Conservation (phyloP, 2,329 filamentous ascomycete species). For the Monilinia fructigena region DNA sequence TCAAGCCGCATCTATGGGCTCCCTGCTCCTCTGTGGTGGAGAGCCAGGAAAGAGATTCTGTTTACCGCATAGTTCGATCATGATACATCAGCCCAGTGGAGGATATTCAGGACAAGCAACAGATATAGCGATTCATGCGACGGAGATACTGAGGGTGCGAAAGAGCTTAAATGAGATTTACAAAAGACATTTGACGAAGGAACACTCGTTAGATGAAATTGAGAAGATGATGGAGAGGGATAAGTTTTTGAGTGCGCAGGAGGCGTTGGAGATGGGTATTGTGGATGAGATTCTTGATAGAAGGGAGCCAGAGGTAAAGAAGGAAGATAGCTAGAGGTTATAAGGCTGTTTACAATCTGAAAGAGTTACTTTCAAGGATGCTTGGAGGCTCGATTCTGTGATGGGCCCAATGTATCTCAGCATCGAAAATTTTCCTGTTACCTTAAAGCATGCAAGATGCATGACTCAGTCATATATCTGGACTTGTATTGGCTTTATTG, state of each 20-base stretch:
- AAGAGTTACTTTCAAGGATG: background rate
- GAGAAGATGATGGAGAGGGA: slow-evolving; percentile 96
- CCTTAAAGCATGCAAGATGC: background rate
- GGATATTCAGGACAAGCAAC: slow-evolving; percentile 63
- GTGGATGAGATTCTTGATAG: slow-evolving; percentile 83
- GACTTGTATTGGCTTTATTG: background rate
- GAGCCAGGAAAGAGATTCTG: slow-evolving; percentile 81
- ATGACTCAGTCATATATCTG: background rate
- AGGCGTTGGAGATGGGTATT: slow-evolving; percentile 86
- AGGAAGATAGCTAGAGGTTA: slow-evolving; percentile 20
- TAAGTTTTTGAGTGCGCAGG: slow-evolving; percentile 85
- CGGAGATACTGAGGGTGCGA: slow-evolving; percentile 87
- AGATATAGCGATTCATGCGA: slow-evolving; percentile 96
- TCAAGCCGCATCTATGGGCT: slow-evolving; percentile 93
- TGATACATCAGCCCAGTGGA: slow-evolving; percentile 94
- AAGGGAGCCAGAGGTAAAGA: slow-evolving; percentile 44
- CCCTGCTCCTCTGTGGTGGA: slow-evolving; percentile 81
- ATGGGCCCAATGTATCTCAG: fast-evolving
- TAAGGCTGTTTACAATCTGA: background rate
- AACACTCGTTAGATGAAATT: slow-evolving; percentile 77
- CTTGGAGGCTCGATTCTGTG: background rate
- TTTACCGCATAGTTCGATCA: slow-evolving; percentile 89
- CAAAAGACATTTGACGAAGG: slow-evolving; percentile 78
- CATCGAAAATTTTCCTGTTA: background rate
- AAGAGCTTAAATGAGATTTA: slow-evolving; percentile 90